Evolutionary conservation across 768 basidiomycete species (phyloP).

Genomic region (Mycena polygramma): DNA sequence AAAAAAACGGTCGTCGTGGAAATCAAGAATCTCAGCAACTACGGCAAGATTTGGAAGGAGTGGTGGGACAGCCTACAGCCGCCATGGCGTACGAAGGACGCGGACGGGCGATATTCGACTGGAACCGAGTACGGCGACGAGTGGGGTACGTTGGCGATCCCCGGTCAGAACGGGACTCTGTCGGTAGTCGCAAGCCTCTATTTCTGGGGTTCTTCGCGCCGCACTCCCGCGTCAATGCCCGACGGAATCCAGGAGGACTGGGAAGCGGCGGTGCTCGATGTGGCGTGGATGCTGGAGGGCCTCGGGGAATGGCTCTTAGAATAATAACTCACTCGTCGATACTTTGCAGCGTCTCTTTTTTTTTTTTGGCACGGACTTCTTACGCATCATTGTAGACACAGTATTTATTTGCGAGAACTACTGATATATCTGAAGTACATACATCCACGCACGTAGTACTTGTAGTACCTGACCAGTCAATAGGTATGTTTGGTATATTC

Average conservation of each 20-base stretch:
- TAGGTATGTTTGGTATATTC: too few species aligned
- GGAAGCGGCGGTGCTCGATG: neutral
- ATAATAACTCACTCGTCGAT: too few species aligned
- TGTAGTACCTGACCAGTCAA: too few species aligned
- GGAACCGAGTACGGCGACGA: neutral
- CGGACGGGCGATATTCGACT: neutral
- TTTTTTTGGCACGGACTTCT: too few species aligned
- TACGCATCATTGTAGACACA: too few species aligned
- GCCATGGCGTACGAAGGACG: neutral
- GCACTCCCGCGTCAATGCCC: too few species aligned
- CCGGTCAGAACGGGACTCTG: neutral
- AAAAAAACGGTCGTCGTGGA: too few species aligned
- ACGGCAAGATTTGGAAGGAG: neutral
- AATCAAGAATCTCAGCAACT: neutral
- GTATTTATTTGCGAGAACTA: too few species aligned
- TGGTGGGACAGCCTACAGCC: constrained; percentile 10
- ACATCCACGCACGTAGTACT: too few species aligned
- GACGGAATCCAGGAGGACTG: neutral
- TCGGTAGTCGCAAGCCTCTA: neutral
- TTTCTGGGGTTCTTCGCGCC: neutral
- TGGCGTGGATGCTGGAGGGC: neutral
- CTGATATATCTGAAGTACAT: too few species aligned
- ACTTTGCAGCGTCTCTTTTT: too few species aligned
- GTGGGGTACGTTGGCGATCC: neutral
- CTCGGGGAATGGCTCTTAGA: too few species aligned